Evolutionary conservation across 2,329 filamentous ascomycete genomes (phyloP).

Genomic region (Aspergillus jensenii): DNA sequence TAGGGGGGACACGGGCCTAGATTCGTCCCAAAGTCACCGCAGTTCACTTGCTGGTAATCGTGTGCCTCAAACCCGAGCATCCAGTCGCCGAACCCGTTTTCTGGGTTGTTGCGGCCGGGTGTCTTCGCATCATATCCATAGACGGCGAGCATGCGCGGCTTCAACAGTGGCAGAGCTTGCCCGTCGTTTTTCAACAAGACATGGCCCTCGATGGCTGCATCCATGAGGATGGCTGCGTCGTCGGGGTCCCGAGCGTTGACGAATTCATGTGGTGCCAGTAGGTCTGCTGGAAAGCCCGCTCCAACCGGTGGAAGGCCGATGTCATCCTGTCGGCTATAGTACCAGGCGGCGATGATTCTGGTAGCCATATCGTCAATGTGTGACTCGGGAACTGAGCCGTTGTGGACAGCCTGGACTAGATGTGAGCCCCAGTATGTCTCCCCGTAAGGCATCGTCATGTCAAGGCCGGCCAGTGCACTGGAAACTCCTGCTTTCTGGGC

Average conservation of each 20-base stretch:
- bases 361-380: conserved; percentile 63
- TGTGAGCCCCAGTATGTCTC: too few species aligned
- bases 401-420: conserved; percentile 52
- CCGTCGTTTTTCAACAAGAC: not conserved
- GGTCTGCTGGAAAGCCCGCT: conserved; percentile 21
- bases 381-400: conserved; percentile 56
- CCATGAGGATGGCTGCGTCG: conserved; percentile 19
- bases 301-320: too few species aligned
- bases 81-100: not conserved
- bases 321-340: not conserved
- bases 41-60: not conserved
- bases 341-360: conserved; percentile 14
- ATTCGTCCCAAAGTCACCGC: too few species aligned
- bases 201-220: not conserved
- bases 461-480: conserved; percentile 24
- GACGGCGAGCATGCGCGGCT: not conserved
- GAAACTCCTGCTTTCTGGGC: conserved; percentile 62
- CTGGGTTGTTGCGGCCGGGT: not conserved
- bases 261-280: conserved; percentile 51
- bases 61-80: not conserved
- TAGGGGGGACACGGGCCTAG: too few species aligned
- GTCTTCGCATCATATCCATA: not conserved
- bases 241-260: conserved; percentile 50
- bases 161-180: not conserved
- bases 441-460: conserved; percentile 24